A percentile compares a stretch with the other conserved stretches of the same genome.
These are phyloP conservation scores for Daldinia caldariorum DNA, from an alignment of 495 filamentous ascomycete genomes.

Conservation along the genomic window DNA sequence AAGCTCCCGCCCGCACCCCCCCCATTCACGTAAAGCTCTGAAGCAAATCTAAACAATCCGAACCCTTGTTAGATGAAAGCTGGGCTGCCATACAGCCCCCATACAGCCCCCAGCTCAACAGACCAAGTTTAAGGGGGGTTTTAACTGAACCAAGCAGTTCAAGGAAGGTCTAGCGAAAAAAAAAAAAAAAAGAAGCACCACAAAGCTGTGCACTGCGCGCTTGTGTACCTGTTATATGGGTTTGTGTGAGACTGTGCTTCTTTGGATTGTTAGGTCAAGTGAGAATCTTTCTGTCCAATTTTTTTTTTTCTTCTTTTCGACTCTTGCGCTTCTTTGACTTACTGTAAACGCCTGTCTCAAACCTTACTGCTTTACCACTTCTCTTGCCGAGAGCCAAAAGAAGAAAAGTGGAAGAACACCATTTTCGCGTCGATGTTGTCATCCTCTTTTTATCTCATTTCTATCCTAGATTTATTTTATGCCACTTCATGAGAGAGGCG, in stretches of 20 bases:
- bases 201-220: slow-evolving; percentile 31
- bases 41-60: slow-evolving; percentile 38
- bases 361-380: slow-evolving; percentile 16
- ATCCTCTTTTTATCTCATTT: slow-evolving; percentile 9
- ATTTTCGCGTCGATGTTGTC: slow-evolving; percentile 25
- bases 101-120: slow-evolving; percentile 30
- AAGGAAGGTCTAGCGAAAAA: slow-evolving; percentile 38
- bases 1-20: slow-evolving; percentile 42
- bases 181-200: slow-evolving; percentile 18
- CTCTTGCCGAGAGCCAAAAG: slow-evolving; percentile 4
- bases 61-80: slow-evolving; percentile 41
- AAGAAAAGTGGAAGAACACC: slow-evolving; percentile 12
- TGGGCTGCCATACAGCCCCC: slow-evolving; percentile 29
- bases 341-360: slow-evolving; percentile 28
- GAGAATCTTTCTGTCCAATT: slow-evolving; percentile 5
- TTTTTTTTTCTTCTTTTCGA: slow-evolving; percentile 2
- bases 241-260: slow-evolving; percentile 37
- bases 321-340: slow-evolving; percentile 41
- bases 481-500: slow-evolving; percentile 24
- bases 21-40: slow-evolving; percentile 35
- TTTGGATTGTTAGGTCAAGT: slow-evolving; percentile 26
- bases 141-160: slow-evolving; percentile 28
- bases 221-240: slow-evolving; percentile 41
- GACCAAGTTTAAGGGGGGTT: slow-evolving; percentile 18
- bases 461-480: slow-evolving; percentile 10